phyloP scores from a whole-genome alignment of 805 yeast genomes.

The Saturnispora mendoncae region DNA sequence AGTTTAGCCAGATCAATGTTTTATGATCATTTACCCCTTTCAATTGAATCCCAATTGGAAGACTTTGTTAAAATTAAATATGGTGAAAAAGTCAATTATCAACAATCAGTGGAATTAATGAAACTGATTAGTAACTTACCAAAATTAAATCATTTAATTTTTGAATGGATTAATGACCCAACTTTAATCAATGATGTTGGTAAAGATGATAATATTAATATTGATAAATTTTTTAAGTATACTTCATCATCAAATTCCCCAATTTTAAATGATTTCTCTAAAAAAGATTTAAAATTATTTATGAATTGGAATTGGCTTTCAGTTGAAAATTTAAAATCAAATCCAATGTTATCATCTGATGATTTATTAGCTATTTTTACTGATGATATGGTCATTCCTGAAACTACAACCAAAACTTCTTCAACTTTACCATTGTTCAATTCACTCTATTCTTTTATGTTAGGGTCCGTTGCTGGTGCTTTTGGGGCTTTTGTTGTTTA shows the following conservation, averaged over 20 bases:
- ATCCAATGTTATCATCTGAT: conserved; percentile 23
- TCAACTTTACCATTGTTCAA: conserved; percentile 61
- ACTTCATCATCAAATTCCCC: conserved; percentile 15
- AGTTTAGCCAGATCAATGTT: conserved; percentile 20
- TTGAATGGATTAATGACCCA: conserved; percentile 21
- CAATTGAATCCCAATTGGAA: conserved; percentile 59
- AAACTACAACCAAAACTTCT: conserved; percentile 37
- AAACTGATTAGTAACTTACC: conserved; percentile 35
- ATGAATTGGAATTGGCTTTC: conserved; percentile 30
- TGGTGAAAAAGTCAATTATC: conserved; percentile 38
- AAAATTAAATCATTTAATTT: conserved; percentile 25
- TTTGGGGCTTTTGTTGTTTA: conserved; percentile 97
- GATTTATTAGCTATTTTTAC: conserved; percentile 36
- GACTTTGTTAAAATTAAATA: conserved; percentile 27
- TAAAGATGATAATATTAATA: conserved; percentile 13
- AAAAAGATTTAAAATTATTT: conserved; percentile 26
- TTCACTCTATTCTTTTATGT: conserved; percentile 74
- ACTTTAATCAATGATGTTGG: conserved; percentile 1
- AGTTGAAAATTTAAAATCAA: conserved; percentile 19
- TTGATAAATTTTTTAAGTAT: conserved; percentile 12
- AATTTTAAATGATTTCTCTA: conserved; percentile 14
- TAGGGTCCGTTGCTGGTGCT: conserved; percentile 95
- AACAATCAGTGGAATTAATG: conserved; percentile 39
- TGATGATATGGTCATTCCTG: conserved; percentile 37
- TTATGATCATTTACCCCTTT: conserved; percentile 28